phyloP scores from a whole-genome alignment of 306 rosid species.

The Neltuma alba region DNA sequence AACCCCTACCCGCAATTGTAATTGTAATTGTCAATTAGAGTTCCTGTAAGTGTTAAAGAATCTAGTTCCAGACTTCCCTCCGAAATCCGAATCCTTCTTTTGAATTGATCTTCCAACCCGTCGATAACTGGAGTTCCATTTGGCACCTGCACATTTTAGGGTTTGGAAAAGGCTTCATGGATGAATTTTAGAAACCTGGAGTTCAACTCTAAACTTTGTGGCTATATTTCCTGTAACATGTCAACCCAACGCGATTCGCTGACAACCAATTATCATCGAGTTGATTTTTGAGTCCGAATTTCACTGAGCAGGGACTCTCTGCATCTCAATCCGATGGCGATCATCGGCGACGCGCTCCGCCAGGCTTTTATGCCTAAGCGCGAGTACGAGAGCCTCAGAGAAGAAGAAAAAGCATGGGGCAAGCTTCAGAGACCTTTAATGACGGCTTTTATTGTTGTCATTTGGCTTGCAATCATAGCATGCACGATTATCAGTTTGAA shows the following conservation, averaged over 20 bases:
- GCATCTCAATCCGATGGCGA: constrained; percentile 55
- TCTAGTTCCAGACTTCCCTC: background rate
- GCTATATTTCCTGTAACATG: background rate
- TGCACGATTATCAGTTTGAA: constrained; percentile 62
- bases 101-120: background rate
- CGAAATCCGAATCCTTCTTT: background rate
- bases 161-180: constrained; percentile 17
- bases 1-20: constrained; percentile 9
- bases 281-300: constrained; percentile 15
- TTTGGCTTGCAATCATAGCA: constrained; percentile 46
- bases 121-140: background rate
- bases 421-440: constrained; percentile 77
- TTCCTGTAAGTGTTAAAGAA: background rate
- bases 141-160: constrained; percentile 20
- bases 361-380: constrained; percentile 95
- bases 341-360: constrained; percentile 91
- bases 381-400: constrained; percentile 83
- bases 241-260: background rate
- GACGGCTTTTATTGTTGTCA: constrained; percentile 30
- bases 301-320: constrained; percentile 5
- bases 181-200: constrained; percentile 31
- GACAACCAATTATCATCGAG: background rate
- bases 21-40: background rate
- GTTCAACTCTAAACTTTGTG: background rate
- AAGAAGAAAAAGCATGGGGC: constrained; percentile 87